A percentile compares a stretch with the other conserved stretches of the same genome.
These are phyloP conservation scores for Lactarius sp. DNA, from an alignment of 768 basidiomycete genomes.

Conservation along the genomic window DNA sequence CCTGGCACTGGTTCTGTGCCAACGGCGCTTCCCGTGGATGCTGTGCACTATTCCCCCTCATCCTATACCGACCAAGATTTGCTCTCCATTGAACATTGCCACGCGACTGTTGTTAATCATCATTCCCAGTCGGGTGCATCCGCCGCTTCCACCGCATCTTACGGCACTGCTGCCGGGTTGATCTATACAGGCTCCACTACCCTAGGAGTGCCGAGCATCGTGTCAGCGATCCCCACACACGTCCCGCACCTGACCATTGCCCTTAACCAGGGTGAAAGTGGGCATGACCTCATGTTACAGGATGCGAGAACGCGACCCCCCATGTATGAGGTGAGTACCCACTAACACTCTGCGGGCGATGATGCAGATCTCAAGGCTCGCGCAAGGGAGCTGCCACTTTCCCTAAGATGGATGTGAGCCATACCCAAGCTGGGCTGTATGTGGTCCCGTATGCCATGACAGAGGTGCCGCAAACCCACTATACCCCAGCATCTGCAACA, in stretches of 20 bases:
- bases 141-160: slow-evolving; percentile 2
- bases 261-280: slow-evolving; percentile 21
- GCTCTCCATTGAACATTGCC: not conserved
- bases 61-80: not conserved
- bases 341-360: slow-evolving; percentile 6
- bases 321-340: slow-evolving; percentile 23
- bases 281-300: slow-evolving; percentile 16
- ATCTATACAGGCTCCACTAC: not conserved
- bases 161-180: not conserved
- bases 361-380: slow-evolving; percentile 1
- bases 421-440: not conserved
- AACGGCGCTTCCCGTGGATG: not conserved
- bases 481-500: not conserved
- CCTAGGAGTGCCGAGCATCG: not conserved
- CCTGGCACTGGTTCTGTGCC: not conserved
- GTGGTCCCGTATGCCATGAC: not conserved
- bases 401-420: not conserved
- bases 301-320: not conserved
- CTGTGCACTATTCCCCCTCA: not conserved
- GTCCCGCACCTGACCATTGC: slow-evolving; percentile 8
- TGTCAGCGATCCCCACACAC: not conserved
- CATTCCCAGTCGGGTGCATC: not conserved
- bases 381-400: slow-evolving; percentile 3
- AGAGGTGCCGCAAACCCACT: not conserved
- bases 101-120: not conserved